Conservation (phyloP, 1,284 basidiomycete species). For the Microbotryum scabiosae region DNA sequence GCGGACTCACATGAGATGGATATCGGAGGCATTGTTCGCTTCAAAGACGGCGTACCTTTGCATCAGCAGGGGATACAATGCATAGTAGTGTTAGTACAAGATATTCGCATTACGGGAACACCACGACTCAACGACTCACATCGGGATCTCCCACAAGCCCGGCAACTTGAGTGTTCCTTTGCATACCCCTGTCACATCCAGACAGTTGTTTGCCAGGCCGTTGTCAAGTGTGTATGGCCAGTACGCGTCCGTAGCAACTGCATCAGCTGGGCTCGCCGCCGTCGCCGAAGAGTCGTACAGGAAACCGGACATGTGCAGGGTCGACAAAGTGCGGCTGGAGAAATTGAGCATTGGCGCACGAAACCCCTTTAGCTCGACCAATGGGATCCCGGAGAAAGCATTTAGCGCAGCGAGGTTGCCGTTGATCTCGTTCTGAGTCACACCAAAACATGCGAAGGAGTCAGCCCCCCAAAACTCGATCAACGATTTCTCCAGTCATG, state of each 20-base stretch:
- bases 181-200: constrained; percentile 52
- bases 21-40: neutral
- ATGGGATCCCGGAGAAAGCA: constrained; percentile 64
- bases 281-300: constrained; percentile 60
- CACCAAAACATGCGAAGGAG: neutral
- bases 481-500: neutral
- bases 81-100: neutral
- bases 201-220: constrained; percentile 64
- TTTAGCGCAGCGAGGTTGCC: constrained; percentile 74
- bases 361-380: constrained; percentile 62
- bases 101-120: neutral
- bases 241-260: constrained; percentile 57
- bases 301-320: constrained; percentile 22
- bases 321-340: constrained; percentile 39
- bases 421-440: constrained; percentile 53
- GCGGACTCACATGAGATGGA: constrained; percentile 15
- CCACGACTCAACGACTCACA: constrained; percentile 46
- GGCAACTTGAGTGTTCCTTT: constrained; percentile 63
- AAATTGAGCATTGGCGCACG: constrained; percentile 70
- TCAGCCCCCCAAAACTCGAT: neutral
- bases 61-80: neutral
- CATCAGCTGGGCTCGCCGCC: constrained; percentile 60
- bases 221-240: constrained; percentile 44
- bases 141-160: constrained; percentile 72
- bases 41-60: constrained; percentile 14